Percentiles rank a stretch among this genome's conserved stretches.
Evolutionary conservation across 257 asterid genomes (phyloP).

Genomic region (Cordia subcordata): DNA sequence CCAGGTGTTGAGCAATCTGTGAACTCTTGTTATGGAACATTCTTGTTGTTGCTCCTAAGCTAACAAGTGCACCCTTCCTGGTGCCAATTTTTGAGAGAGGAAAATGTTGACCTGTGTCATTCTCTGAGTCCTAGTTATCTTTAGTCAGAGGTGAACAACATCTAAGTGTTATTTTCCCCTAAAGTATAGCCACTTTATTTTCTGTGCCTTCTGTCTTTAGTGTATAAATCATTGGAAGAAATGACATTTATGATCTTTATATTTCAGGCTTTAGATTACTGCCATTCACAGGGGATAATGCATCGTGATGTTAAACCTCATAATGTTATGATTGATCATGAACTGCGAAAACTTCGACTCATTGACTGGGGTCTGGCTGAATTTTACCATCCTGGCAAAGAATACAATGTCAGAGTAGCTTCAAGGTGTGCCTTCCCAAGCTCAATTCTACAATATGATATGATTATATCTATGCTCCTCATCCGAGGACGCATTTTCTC

Average conservation of each 20-base stretch:
- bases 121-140: no score
- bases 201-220: not conserved
- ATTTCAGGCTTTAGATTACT: constrained; percentile 24
- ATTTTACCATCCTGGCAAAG: constrained; percentile 29
- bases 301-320: constrained; percentile 32
- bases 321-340: constrained; percentile 33
- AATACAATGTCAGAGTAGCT: constrained; percentile 28
- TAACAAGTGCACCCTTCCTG: no score
- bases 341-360: constrained; percentile 23
- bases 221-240: no score
- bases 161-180: no score
- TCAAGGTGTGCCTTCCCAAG: constrained; percentile 11
- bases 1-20: no score
- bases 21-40: no score
- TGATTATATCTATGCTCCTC: not conserved
- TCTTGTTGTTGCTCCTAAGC: no score
- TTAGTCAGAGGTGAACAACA: no score
- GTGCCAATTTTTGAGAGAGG: no score
- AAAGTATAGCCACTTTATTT: not conserved
- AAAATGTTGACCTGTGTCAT: no score
- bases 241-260: not conserved
- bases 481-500: not conserved
- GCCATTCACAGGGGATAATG: constrained; percentile 32
- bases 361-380: constrained; percentile 32
- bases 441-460: not conserved